Evolutionary conservation across 495 filamentous ascomycete genomes (phyloP), one percentile per base, ranked within the genome.

Genomic region (Neurospora sp.): DNA sequence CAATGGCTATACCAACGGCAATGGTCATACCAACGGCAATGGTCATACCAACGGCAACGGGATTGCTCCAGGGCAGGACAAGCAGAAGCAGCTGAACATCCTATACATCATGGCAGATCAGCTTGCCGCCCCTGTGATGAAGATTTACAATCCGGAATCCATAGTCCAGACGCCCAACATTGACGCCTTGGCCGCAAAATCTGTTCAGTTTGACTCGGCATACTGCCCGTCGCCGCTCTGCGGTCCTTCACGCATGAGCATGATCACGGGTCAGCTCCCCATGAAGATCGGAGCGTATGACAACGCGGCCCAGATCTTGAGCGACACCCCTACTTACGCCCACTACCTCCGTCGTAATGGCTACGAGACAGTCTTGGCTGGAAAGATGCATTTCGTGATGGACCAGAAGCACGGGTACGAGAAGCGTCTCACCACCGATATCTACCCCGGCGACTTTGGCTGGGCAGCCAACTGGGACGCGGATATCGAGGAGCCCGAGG

Each of bases 381-480:
- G 93, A 71, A 97, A 97, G 86, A 97, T 97, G 93, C 93, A 97
- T 80, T 97, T 97, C 81, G 92, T 94, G 72, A 93, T 93, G 66
- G 93, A 97, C 77, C 93, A 97, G 82, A 85, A 96, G 70, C 93
- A 97, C 81, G 93, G 93, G 40, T 97, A 93, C 77, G 93, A 97
- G 83, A 89, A 91, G 76, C 87, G 93, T 71, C 85, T 97, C 75
- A 97, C 93, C n/a, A 90, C 88, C 73, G 93, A 97, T 79, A 96
- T 97, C 76, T 97, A 97, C 79, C 93, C 93, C 3, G 93, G 91
- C 53, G 93, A 97, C 77, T 91, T 94, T 77, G 93, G 93, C 72
- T 97, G 93, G 93, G 89, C 88, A 5, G 92, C 94, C 71, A 91
- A 95, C 79, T 97, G 93, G 93, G 93, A 97, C 79, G 53, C 53